phyloP scores from a whole-genome alignment of 257 asterid genomes.

The Leptodermis oblonga region DNA sequence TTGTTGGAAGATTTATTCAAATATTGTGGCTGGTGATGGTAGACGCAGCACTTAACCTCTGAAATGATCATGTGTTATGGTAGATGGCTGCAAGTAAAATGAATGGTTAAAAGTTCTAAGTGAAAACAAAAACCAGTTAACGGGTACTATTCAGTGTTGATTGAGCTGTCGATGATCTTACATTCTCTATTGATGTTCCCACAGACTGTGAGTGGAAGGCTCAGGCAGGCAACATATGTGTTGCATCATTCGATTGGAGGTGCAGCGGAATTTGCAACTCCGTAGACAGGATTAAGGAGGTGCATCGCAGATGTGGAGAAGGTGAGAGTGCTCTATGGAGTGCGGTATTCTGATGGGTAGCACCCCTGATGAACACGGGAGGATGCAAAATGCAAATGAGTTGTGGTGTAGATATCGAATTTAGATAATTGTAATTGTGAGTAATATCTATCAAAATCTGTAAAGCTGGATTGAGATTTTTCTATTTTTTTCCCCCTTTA shows the following conservation, averaged over 20 bases:
- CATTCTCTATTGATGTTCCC: not conserved
- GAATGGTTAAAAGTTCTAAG: not conserved
- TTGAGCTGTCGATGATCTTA: not conserved
- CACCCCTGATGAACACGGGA: slow-evolving; percentile 22
- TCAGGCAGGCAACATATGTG: slow-evolving; percentile 92
- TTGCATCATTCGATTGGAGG: slow-evolving; percentile 96
- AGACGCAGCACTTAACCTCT: not conserved
- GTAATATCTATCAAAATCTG: slow-evolving; percentile 25
- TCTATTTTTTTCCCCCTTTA: slow-evolving; percentile 6
- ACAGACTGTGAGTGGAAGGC: slow-evolving; percentile 99
- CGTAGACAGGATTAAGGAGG: slow-evolving; percentile 82
- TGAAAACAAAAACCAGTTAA: not conserved
- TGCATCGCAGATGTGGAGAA: slow-evolving; percentile 92
- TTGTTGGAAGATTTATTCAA: not conserved
- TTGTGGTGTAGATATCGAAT: slow-evolving; percentile 19
- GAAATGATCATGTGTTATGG: not conserved
- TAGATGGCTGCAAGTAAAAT: not conserved
- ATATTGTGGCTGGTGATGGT: not conserved
- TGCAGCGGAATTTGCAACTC: slow-evolving; percentile 97
- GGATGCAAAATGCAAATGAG: slow-evolving; percentile 9
- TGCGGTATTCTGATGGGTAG: slow-evolving; percentile 36
- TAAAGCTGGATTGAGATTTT: slow-evolving; percentile 26
- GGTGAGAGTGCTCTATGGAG: slow-evolving; percentile 66
- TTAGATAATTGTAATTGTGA: slow-evolving; percentile 16
- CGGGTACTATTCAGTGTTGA: not conserved